Base-by-base conservation (phyloP, 2,329 filamentous ascomycete species). In the Bipolaris sorokiniana region DNA sequence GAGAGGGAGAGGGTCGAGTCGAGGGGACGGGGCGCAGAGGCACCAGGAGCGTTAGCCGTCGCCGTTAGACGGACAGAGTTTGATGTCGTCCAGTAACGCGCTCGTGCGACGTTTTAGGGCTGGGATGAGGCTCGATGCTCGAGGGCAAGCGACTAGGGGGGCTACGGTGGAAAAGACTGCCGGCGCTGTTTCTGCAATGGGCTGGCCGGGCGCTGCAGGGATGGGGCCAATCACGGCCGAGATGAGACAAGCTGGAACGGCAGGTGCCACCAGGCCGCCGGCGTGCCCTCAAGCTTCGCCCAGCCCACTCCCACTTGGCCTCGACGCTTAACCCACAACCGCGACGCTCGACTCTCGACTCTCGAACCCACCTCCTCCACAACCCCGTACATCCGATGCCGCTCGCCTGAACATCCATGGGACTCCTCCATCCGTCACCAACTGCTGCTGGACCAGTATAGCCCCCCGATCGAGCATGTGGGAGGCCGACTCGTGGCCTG, bases 381-480 rank as follows among this genome's bases (percentile, higher is more conserved):
- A 47, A 56, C 26, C 42, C 23, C 26, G 13, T 15, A 28, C 26
- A n/a, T 23, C 22, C 61, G 63, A 63, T 68, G 64, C 57, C 58
- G 51, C 58, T 47, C 58, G 50, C 62, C 64, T 67, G 64, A 68
- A 59, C 45, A 52, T 54, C 63, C 45, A 76, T 76, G 72, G 68
- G 70, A 68, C 54, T 44, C 52, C 61, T 48, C 55, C 54, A 50
- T 61, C 56, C 59, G 54, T 56, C 62, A 46, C 61, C 56, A 55
- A 62, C 65, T 65, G 70, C 69, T 71, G 72, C 72, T 73, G 72
- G 71, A 70, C 52, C 70, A 67, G 67, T 68, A 71, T 74, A 75
- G 62, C 60, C 64, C 54, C 63, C 48, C 48, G 41, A 47, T 51
- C 70, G 58, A 73, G 57, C 54, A 76, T 76, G 73, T 67, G 61